Percentiles rank a stretch among this genome's conserved stretches.
Conservation (phyloP, 129 eudicot species). For the Oenanthe sinensis region DNA sequence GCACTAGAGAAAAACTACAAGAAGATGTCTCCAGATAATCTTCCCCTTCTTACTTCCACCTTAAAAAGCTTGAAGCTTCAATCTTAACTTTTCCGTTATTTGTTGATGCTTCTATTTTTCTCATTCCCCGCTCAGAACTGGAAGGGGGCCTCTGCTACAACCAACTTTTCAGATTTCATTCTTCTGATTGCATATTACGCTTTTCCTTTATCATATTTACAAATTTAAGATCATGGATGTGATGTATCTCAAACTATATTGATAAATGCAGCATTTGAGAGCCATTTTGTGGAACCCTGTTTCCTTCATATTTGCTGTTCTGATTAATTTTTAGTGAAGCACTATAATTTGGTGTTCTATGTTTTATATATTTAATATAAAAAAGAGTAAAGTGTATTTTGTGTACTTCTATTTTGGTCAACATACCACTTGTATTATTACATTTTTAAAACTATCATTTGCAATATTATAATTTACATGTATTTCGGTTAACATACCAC, state of each 20-base stretch:
- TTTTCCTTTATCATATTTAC: background rate
- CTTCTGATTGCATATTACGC: background rate
- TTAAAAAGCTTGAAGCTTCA: slow-evolving; percentile 52
- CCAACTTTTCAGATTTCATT: background rate
- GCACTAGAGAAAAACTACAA: slow-evolving; percentile 80
- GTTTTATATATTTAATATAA: too few relatives aligned
- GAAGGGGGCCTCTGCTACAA: background rate
- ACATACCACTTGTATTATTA: too few relatives aligned
- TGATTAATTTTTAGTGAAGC: too few relatives aligned
- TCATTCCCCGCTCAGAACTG: background rate
- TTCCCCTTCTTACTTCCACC: slow-evolving; percentile 41
- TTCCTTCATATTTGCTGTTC: too few relatives aligned
- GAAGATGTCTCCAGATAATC: slow-evolving; percentile 49
- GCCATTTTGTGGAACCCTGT: too few relatives aligned
- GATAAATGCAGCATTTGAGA: too few relatives aligned
- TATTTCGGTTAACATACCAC: too few relatives aligned
- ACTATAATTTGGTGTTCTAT: too few relatives aligned
- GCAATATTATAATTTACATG: too few relatives aligned
- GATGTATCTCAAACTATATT: background rate
- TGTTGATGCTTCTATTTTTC: background rate
- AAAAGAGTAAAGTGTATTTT: too few relatives aligned
- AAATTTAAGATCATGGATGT: background rate
- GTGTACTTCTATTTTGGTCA: too few relatives aligned
- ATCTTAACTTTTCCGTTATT: background rate
- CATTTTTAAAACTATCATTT: too few relatives aligned